Base-by-base conservation (phyloP, 2,329 filamentous ascomycete genomes). In the Karstenula rhodostoma region DNA sequence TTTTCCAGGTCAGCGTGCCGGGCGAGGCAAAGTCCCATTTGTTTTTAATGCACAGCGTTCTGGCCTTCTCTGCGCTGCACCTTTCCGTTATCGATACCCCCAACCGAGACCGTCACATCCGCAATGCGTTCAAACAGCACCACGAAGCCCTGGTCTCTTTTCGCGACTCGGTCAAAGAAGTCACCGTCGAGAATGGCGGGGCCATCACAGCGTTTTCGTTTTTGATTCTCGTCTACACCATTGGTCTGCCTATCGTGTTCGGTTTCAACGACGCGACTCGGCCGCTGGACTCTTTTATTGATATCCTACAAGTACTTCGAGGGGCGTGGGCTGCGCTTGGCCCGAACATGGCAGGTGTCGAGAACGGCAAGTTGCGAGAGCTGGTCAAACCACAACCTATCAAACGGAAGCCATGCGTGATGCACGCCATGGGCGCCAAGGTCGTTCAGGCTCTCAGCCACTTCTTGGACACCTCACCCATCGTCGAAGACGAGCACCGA, bases 11-110 rank as follows among this genome's bases (percentile, higher is more conserved):
- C 23, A 58, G 63, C 33, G 60, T 71, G 7, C 68, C 68, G 12
- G 47, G 59, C 40, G 62, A 71, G 25, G 67, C 70, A n/a, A 67
- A 66, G 47, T 43, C 50, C 17, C 61, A 68, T 62, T 56, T 57
- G 10, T 70, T 62, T 48, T 59, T 72, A 17, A 69, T 72, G 68
- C 66, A 70, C 51, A 67, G 64, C 40, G 51, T 71, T n/a, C 55
- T 72, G n/a, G 65, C 67, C 23, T 62, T 71, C 19, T 61, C 64
- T 29, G 68, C 70, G 33, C 61, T 68, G 42, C 70, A 72, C 57
- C 50, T 67, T 23, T 63, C 62, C 8, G 54, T 56, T 32, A 50
- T 65, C 51, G 49, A 57, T 42, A 46, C 48, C 19, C 29, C n/a
- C n/a, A 58, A 63, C 22, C 59, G 62, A 23, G 51, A 61, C 32